Evolutionary conservation across 352 stramenopile species (phyloP).

Genomic region (Globisporangium polare): DNA sequence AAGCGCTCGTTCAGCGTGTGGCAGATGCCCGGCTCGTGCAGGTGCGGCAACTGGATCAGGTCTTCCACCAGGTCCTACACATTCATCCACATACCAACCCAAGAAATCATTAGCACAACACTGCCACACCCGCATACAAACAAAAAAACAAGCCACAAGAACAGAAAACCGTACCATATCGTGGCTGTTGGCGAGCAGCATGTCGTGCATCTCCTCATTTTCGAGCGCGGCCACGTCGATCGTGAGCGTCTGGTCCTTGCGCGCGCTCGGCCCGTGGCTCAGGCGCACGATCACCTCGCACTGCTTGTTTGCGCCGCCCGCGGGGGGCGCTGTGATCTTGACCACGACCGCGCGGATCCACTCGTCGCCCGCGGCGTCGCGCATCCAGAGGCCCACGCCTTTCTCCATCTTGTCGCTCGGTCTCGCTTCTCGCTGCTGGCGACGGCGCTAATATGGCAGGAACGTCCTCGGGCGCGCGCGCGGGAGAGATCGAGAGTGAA

Average conservation of each 20-base stretch:
- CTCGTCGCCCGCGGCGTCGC: slow-evolving; percentile 56
- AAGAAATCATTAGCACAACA: not conserved
- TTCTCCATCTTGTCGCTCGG: slow-evolving; percentile 55
- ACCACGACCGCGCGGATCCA: slow-evolving; percentile 67
- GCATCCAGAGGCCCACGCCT: slow-evolving; percentile 74
- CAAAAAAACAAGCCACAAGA: not conserved
- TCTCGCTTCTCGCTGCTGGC: slow-evolving; percentile 5
- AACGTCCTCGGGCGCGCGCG: not conserved
- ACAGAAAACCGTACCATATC: slow-evolving; percentile 83
- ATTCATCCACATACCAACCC: not conserved
- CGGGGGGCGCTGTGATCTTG: slow-evolving; percentile 23
- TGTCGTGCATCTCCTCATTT: slow-evolving; percentile 47
- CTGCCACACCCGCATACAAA: not conserved
- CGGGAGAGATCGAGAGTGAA: slow-evolving; percentile 10
- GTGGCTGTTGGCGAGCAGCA: slow-evolving; percentile 78
- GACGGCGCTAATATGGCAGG: not conserved
- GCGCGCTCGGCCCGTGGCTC: slow-evolving; percentile 42
- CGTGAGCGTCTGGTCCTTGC: slow-evolving; percentile 39
- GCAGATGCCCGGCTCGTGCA: slow-evolving; percentile 94
- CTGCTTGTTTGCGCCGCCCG: slow-evolving; percentile 8
- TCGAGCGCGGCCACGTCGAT: slow-evolving; percentile 66
- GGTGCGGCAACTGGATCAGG: slow-evolving; percentile 90
- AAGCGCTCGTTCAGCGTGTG: slow-evolving; percentile 92
- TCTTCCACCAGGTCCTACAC: slow-evolving; percentile 83
- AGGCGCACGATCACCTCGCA: slow-evolving; percentile 49